Base-by-base conservation (phyloP, 106 monocot species). In the Apostasia shenzhenica region DNA sequence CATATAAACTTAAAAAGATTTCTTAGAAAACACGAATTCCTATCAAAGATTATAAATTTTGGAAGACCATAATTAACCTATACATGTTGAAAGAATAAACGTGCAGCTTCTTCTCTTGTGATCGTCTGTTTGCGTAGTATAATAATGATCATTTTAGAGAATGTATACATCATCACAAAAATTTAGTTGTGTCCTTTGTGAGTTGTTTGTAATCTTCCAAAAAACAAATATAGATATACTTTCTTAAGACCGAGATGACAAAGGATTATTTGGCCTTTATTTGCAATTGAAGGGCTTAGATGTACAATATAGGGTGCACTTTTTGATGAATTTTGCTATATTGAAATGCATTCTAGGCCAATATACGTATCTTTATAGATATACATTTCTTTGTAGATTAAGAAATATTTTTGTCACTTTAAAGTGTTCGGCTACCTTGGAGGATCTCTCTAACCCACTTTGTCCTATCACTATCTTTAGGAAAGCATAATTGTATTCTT, bases 171-270 rank as follows among this genome's bases (percentile, higher is more conserved):
- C 4, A 59, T 44, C 0, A 63, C 54, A 37, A 4, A 73, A 5
- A 73, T 1, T 8, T 72, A 64, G 41, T 64, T 54, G 44, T 73
- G 2, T 1, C 43, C 12, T 8, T 9, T 1, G 3, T 43, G 6
- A 2, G 13, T 73, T 41, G 3, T 49, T 44, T 5, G 44, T 1
- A 69, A 6, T 1, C 53, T 69, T 39, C 62, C 61, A 26, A 70
- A 9, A 13, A 76, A 69, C 26, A 55, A 69, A 52, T 39, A 70
- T 76, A 4, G 62, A 76, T 8, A 69, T 45, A 8, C 61, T 76
- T 26, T 67, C 57, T 69, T 61, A 76, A 10, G 56, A 54, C 12
- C 41, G 44, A 0, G 0, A 56, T 3, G 77, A 49, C 1, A 66
- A 11, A 0, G 63, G 58, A 8, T 14, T 45, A 41, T 42, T 49